Base-by-base conservation (phyloP, 2,329 filamentous ascomycete genomes). In the Colletotrichum kahawae region DNA sequence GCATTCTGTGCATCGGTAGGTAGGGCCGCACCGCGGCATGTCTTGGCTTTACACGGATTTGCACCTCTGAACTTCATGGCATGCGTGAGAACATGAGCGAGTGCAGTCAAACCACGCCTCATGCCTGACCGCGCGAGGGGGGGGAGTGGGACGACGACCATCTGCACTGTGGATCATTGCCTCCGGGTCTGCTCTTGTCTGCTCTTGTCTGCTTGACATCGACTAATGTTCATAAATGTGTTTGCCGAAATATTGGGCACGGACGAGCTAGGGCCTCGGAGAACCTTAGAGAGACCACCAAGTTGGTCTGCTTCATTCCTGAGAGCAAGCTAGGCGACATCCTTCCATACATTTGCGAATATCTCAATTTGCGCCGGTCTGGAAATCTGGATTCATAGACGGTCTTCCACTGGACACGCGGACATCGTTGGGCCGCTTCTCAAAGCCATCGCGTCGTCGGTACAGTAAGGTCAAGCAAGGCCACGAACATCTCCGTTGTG, bases 1-100 rank as follows among this genome's bases (percentile, higher is more conserved):
- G n/a, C 12, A 0, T 0, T 0, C n/a, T 21, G n/a, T n/a, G 0
- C 9, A 51, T 51, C 43, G n/a, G 43, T 13, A 21, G n/a, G 12
- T 13, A 21, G n/a, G 12, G 43, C 4, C 9, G 31, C n/a, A 51
- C 43, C 13, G 4, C 10, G n/a, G n/a, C 7, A 21, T 51, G n/a
- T 51, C 4, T 51, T 4, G 43, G 21, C 6, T 51, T 4, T 4
- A 0, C 7, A 13, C 10, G n/a, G 43, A 21, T 51, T 51, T 13
- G 4, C 10, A 51, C 43, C 43, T 5, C 0, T 21, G 43, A 21
- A 13, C 5, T 5, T 13, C n/a, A 3, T 12, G 18, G 2, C 5
- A 1, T 13, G 21, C n/a, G n/a, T 13, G n/a, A 5, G n/a, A 13
- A 51, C 43, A 5, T 13, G 7, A 13, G 24, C 6, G 3, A 1